A percentile compares a stretch with the other conserved stretches of the same genome.
Evolutionary conservation across 1,139 yeast genomes (phyloP).

Genomic region (Schizosaccharomyces versatilis): DNA sequence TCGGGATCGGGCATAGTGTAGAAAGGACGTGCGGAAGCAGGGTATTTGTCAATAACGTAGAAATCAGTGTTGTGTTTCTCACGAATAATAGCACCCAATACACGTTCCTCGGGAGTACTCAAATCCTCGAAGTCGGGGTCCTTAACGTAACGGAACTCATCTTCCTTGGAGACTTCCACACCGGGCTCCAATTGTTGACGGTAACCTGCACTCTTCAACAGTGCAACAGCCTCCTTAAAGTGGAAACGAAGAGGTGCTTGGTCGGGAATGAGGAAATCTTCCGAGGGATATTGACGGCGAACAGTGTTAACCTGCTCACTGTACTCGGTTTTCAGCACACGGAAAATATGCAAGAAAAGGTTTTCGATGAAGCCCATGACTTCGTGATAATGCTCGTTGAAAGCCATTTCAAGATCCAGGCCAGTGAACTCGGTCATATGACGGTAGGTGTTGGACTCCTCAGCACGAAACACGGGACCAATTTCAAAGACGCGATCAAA

Average conservation of each 20-base stretch:
- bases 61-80: slow-evolving; percentile 92
- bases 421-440: slow-evolving; percentile 98
- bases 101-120: slow-evolving; percentile 81
- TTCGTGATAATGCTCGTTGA: slow-evolving; percentile 95
- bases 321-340: slow-evolving; percentile 58
- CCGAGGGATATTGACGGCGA: slow-evolving; percentile 75
- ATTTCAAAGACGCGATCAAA: slow-evolving; percentile 88
- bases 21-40: slow-evolving; percentile 87
- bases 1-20: slow-evolving; percentile 97
- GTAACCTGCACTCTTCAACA: slow-evolving; percentile 56
- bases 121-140: slow-evolving; percentile 28
- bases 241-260: slow-evolving; percentile 76
- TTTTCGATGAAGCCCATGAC: slow-evolving; percentile 66
- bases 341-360: slow-evolving; percentile 69
- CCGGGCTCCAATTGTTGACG: slow-evolving; percentile 15
- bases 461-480: slow-evolving; percentile 97
- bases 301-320: slow-evolving; percentile 70
- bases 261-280: slow-evolving; percentile 80
- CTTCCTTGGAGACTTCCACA: slow-evolving; percentile 3
- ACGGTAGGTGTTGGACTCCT: slow-evolving; percentile 94
- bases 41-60: slow-evolving; percentile 94
- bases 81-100: slow-evolving; percentile 73
- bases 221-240: slow-evolving; percentile 71
- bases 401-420: slow-evolving; percentile 91
- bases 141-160: slow-evolving; percentile 19